Evolutionary conservation across 2,329 filamentous ascomycete genomes (phyloP), one percentile per base, ranked within the genome.

Genomic region (Arthrobotrys musiformis): DNA sequence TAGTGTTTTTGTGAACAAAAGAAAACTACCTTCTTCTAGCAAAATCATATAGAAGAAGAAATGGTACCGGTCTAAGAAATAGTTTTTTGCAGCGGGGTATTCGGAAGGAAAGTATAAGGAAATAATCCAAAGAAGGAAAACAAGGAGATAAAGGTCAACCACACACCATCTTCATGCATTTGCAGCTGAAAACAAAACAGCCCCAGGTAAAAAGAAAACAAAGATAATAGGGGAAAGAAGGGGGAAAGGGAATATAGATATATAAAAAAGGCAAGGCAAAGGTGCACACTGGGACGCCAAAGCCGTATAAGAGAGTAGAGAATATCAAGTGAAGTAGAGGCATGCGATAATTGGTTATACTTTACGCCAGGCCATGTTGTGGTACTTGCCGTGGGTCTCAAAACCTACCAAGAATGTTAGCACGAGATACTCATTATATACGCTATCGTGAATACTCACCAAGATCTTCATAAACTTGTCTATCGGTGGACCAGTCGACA

Each of bases 401-500:
- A 77, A 77, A 15, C 73, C 73, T 77, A 42, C 8, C 52, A 5
- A 33, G 7, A 3, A 33, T 52, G 50, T 33, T 17, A 63, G 42
- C n/a, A 8, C 28, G 30, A 52, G 13, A 62, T 9, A 35, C 8
- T 24, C 15, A 50, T 28, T 42, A 13, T 48, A 22, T 15, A 30
- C 13, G 24, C 5, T 19, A 35, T 35, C 11, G 22, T 11, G 17
- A 11, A 7, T 28, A 22, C 54, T 8, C 48, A 77, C 73, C 73
- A 8, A 77, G 66, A 24, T 68, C 64, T 33, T 77, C 66, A n/a
- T 77, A 77, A 48, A 77, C 73, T 19, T 77, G 66, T 48, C 73
- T 70, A 62, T 77, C 73, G 1, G 73, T 77, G 9, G 73, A 77
- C 81, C 81, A 81, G 66, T 81, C 81, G 13, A 81, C 79, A 79